Conservation (phyloP, 2,329 filamentous ascomycete species). For the Cryoendolithus antarcticus region DNA sequence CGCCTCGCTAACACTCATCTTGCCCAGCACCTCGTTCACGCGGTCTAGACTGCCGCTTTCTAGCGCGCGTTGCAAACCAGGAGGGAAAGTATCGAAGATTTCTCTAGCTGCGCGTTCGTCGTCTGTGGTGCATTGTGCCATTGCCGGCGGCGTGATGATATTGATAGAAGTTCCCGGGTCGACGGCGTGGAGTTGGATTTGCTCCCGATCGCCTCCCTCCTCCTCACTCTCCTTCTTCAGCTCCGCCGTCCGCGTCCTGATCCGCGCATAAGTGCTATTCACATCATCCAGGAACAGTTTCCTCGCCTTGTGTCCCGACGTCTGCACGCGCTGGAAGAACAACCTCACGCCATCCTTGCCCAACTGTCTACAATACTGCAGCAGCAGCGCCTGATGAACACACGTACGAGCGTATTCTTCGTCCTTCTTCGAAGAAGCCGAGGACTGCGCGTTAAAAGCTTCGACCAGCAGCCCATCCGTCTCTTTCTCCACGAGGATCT, state of each 20-base stretch:
- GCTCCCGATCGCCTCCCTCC: constrained; percentile 61
- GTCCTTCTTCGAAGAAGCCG: constrained; percentile 40
- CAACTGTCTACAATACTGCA: constrained; percentile 89
- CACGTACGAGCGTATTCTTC: constrained; percentile 68
- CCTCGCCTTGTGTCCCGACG: constrained; percentile 75
- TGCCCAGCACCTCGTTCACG: constrained; percentile 75
- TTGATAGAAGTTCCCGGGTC: constrained; percentile 73
- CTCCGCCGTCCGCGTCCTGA: constrained; percentile 63
- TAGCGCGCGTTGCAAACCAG: constrained; percentile 68
- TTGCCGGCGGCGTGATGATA: constrained; percentile 77
- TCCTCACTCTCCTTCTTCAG: constrained; percentile 50
- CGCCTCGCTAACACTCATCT: constrained; percentile 79
- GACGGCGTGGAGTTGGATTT: constrained; percentile 95
- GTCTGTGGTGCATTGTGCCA: constrained; percentile 51
- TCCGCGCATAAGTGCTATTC: constrained; percentile 71
- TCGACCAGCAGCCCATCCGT: constrained; percentile 83
- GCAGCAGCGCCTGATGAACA: constrained; percentile 81
- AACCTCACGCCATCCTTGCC: constrained; percentile 77
- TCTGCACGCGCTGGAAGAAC: constrained; percentile 95
- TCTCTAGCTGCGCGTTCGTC: constrained; percentile 51
- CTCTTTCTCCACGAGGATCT: constrained; percentile 70
- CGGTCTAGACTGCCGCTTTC: constrained; percentile 78
- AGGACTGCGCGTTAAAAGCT: constrained; percentile 79
- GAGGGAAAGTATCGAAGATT: constrained; percentile 74
- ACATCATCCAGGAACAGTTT: constrained; percentile 91